Base-by-base conservation (phyloP, 2,329 filamentous ascomycete genomes). In the Hymenoscyphus infarciens region DNA sequence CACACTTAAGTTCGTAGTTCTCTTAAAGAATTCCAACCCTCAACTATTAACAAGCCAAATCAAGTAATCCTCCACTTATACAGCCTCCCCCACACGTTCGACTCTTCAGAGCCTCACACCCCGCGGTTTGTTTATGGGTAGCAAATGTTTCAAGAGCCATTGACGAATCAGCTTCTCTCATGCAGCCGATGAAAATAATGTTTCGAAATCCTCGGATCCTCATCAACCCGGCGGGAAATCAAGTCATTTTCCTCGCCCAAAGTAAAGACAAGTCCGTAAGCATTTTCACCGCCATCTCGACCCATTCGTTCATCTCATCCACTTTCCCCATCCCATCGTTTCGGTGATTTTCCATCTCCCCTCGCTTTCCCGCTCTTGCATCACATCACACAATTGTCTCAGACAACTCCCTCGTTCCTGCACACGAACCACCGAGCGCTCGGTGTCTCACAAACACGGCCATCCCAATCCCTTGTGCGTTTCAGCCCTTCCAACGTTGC, bases 401-500 rank as follows among this genome's bases (percentile, higher is more conserved):
- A 27, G 19, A 52, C 45, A 10, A 10, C 3, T 22, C 45, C 45
- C 45, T 52, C 45, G 45, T 52, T 52, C 45, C 45, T 52, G 45
- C 45, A 52, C 45, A 52, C 45, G 45, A 22, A 52, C 45, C 45
- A 52, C 45, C 45, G 45, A 52, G 45, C 45, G 45, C 45, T 38
- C 35, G 35, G 35, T 38, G 13, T 38, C 35, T 25, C 45, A 25
- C 42, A 52, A 52, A 52, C 45, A 52, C 45, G 45, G 22, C 45
- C 45, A 25, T 22, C 45, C 19, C 45, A 19, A 25, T 52, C 45
- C 22, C n/a, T 13, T 11, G 45, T 22, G 19, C 45, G 45, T 52
- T 52, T 52, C 45, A 52, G 45, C 45, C 45, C 45, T 52, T n/a
- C 33, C 55, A 57, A 57, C 55, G 55, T 39, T 33, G 35, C 55